These are phyloP conservation scores for Pisolithus albus DNA, from an alignment of 768 basidiomycete species.

Conservation along the genomic window DNA sequence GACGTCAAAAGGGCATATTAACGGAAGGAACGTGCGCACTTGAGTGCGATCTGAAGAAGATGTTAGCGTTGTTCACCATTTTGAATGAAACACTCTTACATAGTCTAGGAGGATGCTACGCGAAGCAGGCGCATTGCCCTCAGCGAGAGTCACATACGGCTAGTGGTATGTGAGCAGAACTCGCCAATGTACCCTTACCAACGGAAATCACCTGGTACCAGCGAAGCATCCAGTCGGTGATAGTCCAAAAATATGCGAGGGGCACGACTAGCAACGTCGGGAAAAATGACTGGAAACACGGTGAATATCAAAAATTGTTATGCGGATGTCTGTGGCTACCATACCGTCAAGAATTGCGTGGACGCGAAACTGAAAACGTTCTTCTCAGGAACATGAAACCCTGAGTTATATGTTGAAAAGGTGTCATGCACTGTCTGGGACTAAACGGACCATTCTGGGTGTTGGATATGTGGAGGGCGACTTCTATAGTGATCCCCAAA, in stretches of 20 bases:
- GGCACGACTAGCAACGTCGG: slow-evolving; percentile 49
- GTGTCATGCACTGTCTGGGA: slow-evolving; percentile 6
- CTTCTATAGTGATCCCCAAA: slow-evolving; percentile 43
- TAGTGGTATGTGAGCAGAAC: slow-evolving; percentile 20
- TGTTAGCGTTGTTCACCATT: slow-evolving; percentile 3
- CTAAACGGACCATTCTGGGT: slow-evolving; percentile 34
- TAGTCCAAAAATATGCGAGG: slow-evolving; percentile 41
- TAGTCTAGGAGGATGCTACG: slow-evolving; percentile 63
- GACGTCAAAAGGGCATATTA: slow-evolving; percentile 1
- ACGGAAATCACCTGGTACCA: slow-evolving; percentile 47
- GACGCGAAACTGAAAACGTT: slow-evolving; percentile 48
- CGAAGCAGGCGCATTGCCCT: slow-evolving; percentile 47
- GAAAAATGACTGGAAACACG: slow-evolving; percentile 44
- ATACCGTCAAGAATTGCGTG: slow-evolving; percentile 36
- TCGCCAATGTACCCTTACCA: not conserved
- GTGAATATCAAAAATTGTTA: not conserved
- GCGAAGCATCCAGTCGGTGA: slow-evolving; percentile 47
- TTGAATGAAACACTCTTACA: slow-evolving; percentile 30
- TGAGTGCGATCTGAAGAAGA: slow-evolving; percentile 33
- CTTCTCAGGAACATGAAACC: slow-evolving; percentile 44
- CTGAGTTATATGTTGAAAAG: slow-evolving; percentile 25
- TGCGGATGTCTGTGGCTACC: slow-evolving; percentile 14
- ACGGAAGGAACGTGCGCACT: slow-evolving; percentile 24
- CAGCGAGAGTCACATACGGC: slow-evolving; percentile 57
- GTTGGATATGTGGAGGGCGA: slow-evolving; percentile 37